phyloP scores from a whole-genome alignment of 441 rosid genomes.

The Arabidopsis lyrata region DNA sequence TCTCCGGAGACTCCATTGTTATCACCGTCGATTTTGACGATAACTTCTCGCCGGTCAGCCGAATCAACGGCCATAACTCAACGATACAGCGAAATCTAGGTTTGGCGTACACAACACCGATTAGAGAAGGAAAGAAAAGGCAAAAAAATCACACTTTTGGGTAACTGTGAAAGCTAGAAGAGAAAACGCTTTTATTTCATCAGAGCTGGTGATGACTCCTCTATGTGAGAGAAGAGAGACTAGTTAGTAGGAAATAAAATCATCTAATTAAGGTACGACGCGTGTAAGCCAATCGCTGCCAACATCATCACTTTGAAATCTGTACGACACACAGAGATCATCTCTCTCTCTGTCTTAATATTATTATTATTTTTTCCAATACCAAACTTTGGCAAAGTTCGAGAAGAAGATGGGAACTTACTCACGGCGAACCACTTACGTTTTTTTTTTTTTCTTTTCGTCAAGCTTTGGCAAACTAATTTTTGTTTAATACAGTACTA shows the following conservation, averaged over 20 bases:
- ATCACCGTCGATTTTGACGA: constrained; percentile 47
- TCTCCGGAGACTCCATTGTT: constrained; percentile 35
- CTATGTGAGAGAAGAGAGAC: constrained; percentile 16
- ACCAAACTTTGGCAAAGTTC: constrained; percentile 24
- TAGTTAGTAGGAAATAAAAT: background rate
- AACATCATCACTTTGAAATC: constrained; percentile 24
- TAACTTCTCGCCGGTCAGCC: constrained; percentile 48
- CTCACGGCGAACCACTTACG: background rate
- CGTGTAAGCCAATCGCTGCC: constrained; percentile 33
- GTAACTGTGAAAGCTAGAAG: constrained; percentile 41
- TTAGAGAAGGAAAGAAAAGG: background rate
- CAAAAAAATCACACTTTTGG: constrained; percentile 16
- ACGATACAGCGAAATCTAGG: background rate
- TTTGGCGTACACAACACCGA: constrained; percentile 18
- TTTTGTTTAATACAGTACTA: background rate
- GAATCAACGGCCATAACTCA: constrained; percentile 46
- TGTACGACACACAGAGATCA: constrained; percentile 3
- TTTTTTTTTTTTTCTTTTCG: background rate
- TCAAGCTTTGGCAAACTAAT: constrained; percentile 1
- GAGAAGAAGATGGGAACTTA: constrained; percentile 24
- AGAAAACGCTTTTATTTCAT: constrained; percentile 38
- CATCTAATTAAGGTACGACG: constrained; percentile 17
- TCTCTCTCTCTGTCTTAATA: background rate
- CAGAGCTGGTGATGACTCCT: constrained; percentile 32
- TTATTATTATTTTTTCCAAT: background rate